These are phyloP conservation scores for Colletotrichum sp. DNA, from an alignment of 2,329 filamentous ascomycete species.

Conservation along the genomic window DNA sequence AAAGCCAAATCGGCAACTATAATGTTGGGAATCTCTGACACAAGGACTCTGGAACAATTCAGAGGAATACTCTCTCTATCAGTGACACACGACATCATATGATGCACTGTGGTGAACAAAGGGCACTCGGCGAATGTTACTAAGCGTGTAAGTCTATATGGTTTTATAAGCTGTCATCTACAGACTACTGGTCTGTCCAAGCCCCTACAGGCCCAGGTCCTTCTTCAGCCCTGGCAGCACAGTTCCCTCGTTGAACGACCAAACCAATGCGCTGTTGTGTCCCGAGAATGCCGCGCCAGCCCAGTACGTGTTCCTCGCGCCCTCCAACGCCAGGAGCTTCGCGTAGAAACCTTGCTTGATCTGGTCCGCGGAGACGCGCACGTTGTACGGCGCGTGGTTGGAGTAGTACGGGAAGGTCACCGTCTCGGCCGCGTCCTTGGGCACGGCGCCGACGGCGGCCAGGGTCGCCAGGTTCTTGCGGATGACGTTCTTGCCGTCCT, in stretches of 20 bases:
- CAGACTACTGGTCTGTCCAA: no score
- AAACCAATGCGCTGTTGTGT: conserved; percentile 12
- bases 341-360: conserved; percentile 37
- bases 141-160: no score
- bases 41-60: no score
- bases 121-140: no score
- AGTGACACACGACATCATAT: no score
- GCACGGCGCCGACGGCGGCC: conserved; percentile 5
- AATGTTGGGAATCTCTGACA: no score
- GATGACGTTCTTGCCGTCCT: conserved; percentile 21
- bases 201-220: background rate
- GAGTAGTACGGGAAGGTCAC: conserved; percentile 23
- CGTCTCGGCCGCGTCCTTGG: conserved; percentile 1
- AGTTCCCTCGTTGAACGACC: conserved; percentile 6
- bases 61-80: no score
- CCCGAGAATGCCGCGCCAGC: conserved; percentile 31
- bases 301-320: conserved; percentile 39
- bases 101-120: no score
- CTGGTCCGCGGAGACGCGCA: conserved; percentile 30
- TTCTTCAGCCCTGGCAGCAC: conserved; percentile 12
- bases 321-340: conserved; percentile 37
- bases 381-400: conserved; percentile 31
- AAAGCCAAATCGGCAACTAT: no score
- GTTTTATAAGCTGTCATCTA: no score
- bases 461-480: conserved; percentile 2